Base-by-base conservation (phyloP, 129 eudicot genomes). In the Lactuca saligna region DNA sequence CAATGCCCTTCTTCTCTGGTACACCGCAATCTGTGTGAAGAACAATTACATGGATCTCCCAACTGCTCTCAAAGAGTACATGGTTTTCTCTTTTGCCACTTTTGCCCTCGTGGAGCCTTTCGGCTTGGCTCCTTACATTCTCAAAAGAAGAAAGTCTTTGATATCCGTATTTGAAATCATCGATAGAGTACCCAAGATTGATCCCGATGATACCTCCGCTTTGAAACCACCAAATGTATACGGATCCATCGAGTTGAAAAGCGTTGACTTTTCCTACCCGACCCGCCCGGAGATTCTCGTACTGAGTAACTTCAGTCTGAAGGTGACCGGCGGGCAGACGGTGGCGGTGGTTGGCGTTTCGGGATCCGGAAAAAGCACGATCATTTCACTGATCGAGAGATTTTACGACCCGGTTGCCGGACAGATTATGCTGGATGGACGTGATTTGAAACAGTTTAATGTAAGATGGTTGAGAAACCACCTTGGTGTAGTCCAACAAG, bases 81-180 rank as follows among this genome's bases (percentile, higher is more conserved):
- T 92, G 98, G 98, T 92, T 12, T 92, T 92, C 83, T 92, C 98
- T 51, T 88, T 92, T 68, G 96, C 95, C 13, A 92, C 98, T 60
- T 92, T 92, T 79, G 96, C 98, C 51, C 95, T 92, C 2, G 98
- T 92, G 15, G 98, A 92, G 81, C 98, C 98, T 62, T 92, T 92
- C 51, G 98, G 98, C 60, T 82, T 92, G 77, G 98, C 98, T 74
- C 98, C 98, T 0, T 92, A 88, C 70, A 92, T 92, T 71, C 91
- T 92, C 38, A 92, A 92, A 77, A 79, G 98, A 44, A 76, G 98
- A 66, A 92, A 92, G 33, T 92, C 98, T 16, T 74, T 92, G n/a
- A 82, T 71, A 7, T 92, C 96, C 0, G 98, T 92, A 7, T 92
- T 92, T 51, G 98, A 92, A 73, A 92, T 92, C 58, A 92, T 92